Evolutionary conservation across 2,329 filamentous ascomycete genomes (phyloP).

Genomic region (Peltaster fructicola): DNA sequence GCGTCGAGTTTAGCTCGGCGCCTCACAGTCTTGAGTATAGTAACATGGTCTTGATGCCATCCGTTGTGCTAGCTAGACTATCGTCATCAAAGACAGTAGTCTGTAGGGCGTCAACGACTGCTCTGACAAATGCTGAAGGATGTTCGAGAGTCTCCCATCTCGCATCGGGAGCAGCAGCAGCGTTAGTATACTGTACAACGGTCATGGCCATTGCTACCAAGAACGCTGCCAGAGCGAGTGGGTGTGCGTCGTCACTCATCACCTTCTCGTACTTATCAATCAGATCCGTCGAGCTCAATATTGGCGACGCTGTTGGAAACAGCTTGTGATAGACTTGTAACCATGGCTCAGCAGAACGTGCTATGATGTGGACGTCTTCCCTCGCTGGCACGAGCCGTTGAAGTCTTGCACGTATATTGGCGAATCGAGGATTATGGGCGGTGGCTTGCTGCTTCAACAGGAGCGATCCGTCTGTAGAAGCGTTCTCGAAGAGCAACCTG

Average conservation of each 20-base stretch:
- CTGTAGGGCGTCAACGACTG: slow-evolving; percentile 14
- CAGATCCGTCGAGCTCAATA: slow-evolving; percentile 10
- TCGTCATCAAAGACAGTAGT: slow-evolving; percentile 16
- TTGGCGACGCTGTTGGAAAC: slow-evolving; percentile 9
- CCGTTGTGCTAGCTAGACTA: slow-evolving; percentile 15
- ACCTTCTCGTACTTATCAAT: slow-evolving; percentile 13
- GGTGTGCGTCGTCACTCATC: slow-evolving; percentile 8
- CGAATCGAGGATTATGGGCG: slow-evolving; percentile 3
- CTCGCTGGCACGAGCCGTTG: slow-evolving; percentile 12
- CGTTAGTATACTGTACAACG: slow-evolving; percentile 9
- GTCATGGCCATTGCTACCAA: slow-evolving; percentile 16
- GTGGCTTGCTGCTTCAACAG: not conserved
- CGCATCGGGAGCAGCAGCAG: not conserved
- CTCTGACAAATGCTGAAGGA: slow-evolving; percentile 8
- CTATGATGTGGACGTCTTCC: slow-evolving; percentile 10
- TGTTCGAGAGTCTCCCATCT: slow-evolving; percentile 2
- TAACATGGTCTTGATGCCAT: slow-evolving; percentile 18
- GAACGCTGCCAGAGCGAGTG: slow-evolving; percentile 13
- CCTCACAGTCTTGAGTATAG: slow-evolving; percentile 21
- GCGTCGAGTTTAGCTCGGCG: not conserved
- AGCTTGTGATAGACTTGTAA: slow-evolving; percentile 11
- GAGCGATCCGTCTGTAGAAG: slow-evolving; percentile 1
- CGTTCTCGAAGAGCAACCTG: slow-evolving; percentile 16
- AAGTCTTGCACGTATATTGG: slow-evolving; percentile 8
- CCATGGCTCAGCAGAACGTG: slow-evolving; percentile 9